phyloP scores from a whole-genome alignment of 148 eudicot genomes.

The Vaccinium myrtillus region DNA sequence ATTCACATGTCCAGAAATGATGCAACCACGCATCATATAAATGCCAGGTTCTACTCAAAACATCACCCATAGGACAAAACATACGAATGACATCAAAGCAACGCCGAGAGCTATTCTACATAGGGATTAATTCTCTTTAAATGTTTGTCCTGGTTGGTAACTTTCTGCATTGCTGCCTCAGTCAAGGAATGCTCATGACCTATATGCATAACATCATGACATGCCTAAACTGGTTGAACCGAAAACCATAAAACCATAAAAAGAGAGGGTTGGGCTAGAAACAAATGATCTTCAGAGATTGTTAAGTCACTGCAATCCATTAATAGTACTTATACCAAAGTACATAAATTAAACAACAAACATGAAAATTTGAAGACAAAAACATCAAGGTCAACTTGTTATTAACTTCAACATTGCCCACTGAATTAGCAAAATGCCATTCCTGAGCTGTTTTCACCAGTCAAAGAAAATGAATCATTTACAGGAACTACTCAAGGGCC shows the following conservation, averaged over 20 bases:
- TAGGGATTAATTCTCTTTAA: neutral
- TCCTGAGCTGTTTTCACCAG: neutral
- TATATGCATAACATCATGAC: neutral
- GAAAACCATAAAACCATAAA: neutral
- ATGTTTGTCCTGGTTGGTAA: neutral
- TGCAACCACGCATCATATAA: neutral
- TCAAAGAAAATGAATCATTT: constrained; percentile 5
- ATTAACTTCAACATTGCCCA: neutral
- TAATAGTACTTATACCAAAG: neutral
- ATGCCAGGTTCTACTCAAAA: neutral
- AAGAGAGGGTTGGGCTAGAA: neutral
- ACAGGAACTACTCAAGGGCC: constrained; percentile 7
- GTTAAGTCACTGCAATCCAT: neutral
- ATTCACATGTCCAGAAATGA: neutral
- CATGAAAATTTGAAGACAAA: neutral
- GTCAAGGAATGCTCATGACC: neutral
- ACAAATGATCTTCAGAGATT: neutral
- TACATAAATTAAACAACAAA: neutral
- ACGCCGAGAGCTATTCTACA: neutral
- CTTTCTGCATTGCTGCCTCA: neutral
- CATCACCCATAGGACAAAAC: neutral
- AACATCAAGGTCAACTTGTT: neutral
- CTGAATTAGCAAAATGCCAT: neutral
- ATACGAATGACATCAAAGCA: neutral
- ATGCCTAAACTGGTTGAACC: neutral